A percentile compares a stretch with the other conserved stretches of the same genome.
Evolutionary conservation across 164 flowering plant genomes (phyloP).

Genomic region (Warburgia ugandensis): DNA sequence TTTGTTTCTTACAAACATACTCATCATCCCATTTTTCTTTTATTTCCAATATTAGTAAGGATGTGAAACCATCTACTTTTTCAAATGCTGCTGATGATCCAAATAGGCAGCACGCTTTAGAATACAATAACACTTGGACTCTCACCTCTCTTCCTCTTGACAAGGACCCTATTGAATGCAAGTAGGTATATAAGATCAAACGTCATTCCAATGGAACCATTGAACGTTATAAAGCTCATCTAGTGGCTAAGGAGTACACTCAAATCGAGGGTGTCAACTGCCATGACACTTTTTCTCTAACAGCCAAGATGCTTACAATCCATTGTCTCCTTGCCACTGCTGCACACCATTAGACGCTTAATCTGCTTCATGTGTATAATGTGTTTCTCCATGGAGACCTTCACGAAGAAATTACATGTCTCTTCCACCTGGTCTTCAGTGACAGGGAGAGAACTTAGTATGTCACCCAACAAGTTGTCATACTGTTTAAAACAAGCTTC

Average conservation of each 20-base stretch:
- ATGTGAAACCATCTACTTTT: not conserved
- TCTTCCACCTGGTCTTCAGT: no score
- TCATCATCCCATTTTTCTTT: not conserved
- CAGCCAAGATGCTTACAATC: not conserved
- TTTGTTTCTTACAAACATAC: not conserved
- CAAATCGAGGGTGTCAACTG: not conserved
- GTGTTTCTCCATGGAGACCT: no score
- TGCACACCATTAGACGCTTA: no score
- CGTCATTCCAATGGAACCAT: not conserved
- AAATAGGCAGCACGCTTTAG: not conserved
- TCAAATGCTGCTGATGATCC: not conserved
- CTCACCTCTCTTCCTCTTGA: not conserved
- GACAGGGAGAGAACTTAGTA: not conserved
- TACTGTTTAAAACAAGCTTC: no score
- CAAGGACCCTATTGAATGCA: not conserved
- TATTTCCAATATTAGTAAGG: not conserved
- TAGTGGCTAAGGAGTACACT: not conserved
- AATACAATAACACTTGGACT: not conserved
- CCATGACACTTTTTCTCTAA: not conserved
- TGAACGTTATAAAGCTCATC: not conserved
- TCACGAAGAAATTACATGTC: no score
- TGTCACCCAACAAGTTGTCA: no score
- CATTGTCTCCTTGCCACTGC: not conserved
- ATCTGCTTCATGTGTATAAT: no score
- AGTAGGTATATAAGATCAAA: not conserved